Evolutionary conservation across 2,329 filamentous ascomycete genomes (phyloP).

Genomic region (Sporothrix pallida): DNA sequence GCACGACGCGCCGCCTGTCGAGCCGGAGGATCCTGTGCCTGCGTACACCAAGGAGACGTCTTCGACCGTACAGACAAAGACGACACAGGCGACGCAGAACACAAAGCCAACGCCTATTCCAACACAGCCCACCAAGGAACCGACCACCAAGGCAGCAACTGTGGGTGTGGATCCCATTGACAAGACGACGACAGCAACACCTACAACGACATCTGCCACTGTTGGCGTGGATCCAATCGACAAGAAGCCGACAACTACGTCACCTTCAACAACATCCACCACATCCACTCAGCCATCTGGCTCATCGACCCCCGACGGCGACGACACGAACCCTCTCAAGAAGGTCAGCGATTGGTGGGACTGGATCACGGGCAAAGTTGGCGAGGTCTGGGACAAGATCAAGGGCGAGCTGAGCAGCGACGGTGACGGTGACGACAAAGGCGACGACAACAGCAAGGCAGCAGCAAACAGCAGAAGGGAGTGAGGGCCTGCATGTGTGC

Average conservation of each 20-base stretch:
- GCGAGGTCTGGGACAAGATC: constrained; percentile 55
- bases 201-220: constrained; percentile 11
- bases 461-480: neutral
- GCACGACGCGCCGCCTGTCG: constrained; percentile 59
- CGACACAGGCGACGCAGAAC: constrained; percentile 31
- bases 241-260: constrained; percentile 21
- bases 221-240: constrained; percentile 25
- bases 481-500: neutral
- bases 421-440: neutral
- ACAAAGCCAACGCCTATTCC: neutral
- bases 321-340: constrained; percentile 43
- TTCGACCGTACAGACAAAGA: neutral
- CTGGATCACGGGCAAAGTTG: constrained; percentile 58
- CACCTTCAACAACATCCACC: neutral
- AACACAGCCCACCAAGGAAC: constrained; percentile 16
- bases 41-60: constrained; percentile 37
- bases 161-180: constrained; percentile 28
- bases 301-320: constrained; percentile 34
- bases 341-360: constrained; percentile 54
- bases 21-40: constrained; percentile 60
- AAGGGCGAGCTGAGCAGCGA: constrained; percentile 36
- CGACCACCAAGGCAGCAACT: constrained; percentile 32
- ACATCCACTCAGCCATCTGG: constrained; percentile 27
- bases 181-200: constrained; percentile 29
- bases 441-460: neutral